These are phyloP conservation scores for Aurantiochytrium sp. DNA, from an alignment of 108 stramenopile genomes.

Conservation along the genomic window DNA sequence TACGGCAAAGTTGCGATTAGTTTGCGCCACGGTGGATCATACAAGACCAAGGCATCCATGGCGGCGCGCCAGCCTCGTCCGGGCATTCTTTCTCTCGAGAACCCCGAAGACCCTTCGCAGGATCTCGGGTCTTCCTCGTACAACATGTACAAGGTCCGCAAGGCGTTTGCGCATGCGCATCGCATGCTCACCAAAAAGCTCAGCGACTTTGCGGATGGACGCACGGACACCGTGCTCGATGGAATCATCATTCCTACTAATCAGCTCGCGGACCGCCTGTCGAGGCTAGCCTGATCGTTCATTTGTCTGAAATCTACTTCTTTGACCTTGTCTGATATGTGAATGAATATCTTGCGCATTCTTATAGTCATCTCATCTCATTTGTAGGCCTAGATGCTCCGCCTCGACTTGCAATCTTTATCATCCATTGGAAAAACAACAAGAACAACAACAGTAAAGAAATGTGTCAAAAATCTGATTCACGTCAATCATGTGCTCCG, in stretches of 20 bases:
- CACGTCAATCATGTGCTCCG: too few relatives aligned
- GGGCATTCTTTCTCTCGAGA: conserved; percentile 67
- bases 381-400: too few relatives aligned
- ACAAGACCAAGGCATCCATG: conserved; percentile 47
- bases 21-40: conserved; percentile 69
- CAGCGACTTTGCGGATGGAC: neutral
- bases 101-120: conserved; percentile 67
- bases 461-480: too few relatives aligned
- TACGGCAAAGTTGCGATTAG: conserved; percentile 72
- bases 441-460: too few relatives aligned
- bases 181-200: neutral
- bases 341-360: too few relatives aligned
- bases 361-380: too few relatives aligned
- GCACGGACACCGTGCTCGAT: neutral
- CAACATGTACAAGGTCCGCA: conserved; percentile 61
- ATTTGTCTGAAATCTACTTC: too few relatives aligned
- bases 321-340: too few relatives aligned
- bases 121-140: conserved; percentile 72
- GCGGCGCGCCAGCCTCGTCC: conserved; percentile 59
- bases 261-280: neutral
- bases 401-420: too few relatives aligned
- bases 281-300: neutral
- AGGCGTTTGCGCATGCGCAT: conserved; percentile 68
- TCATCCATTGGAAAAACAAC: too few relatives aligned
- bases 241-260: neutral